A percentile compares a stretch with the other conserved stretches of the same genome.
Evolutionary conservation across 768 basidiomycete species (phyloP).

Genomic region (Boletus sp.): DNA sequence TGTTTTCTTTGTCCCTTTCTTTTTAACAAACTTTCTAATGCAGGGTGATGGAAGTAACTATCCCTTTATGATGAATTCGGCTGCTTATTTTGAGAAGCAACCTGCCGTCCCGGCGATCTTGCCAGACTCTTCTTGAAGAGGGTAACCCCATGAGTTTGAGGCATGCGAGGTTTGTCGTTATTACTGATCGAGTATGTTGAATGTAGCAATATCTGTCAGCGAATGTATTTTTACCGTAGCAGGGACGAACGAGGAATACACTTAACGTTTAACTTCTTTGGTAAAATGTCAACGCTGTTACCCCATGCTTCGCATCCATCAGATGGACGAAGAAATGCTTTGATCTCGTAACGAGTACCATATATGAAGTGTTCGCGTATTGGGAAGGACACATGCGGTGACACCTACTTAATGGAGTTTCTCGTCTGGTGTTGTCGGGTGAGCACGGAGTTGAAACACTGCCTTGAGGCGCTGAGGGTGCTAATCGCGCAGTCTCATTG

Average conservation of each 20-base stretch:
- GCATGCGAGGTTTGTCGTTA: neutral
- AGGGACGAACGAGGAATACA: too few species aligned
- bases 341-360: neutral
- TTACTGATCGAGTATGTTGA: neutral
- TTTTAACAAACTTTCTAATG: neutral
- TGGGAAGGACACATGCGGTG: neutral
- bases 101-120: slow-evolving; percentile 8
- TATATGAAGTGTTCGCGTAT: neutral
- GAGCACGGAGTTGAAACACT: neutral
- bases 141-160: neutral
- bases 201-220: neutral
- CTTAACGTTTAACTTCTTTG: too few species aligned
- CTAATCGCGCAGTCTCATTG: neutral
- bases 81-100: slow-evolving; percentile 24
- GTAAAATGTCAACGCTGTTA: too few species aligned
- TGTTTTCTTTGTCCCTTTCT: neutral
- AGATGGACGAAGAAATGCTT: neutral
- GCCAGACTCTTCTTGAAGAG: slow-evolving; percentile 9
- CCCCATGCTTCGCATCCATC: too few species aligned
- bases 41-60: slow-evolving; percentile 29
- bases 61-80: slow-evolving; percentile 9
- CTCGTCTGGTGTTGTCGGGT: slow-evolving; percentile 1
- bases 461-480: neutral
- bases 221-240: neutral
- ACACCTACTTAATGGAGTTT: too few species aligned